Evolutionary conservation across 2,329 filamentous ascomycete species (phyloP), one percentile per base, ranked within the genome.

Genomic region (Canariomyces notabilis): DNA sequence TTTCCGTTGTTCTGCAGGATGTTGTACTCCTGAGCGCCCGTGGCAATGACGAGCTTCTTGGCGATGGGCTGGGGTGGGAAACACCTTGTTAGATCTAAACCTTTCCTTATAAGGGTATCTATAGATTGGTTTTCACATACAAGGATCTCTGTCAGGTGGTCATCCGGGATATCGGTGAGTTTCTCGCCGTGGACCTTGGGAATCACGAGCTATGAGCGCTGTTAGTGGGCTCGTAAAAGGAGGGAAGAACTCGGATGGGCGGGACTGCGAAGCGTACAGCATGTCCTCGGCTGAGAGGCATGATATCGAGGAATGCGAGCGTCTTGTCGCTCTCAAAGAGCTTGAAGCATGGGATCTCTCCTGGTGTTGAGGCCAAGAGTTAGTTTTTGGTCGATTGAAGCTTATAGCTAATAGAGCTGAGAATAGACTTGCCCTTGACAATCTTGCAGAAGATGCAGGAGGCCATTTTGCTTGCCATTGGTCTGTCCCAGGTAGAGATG

Each of bases 371-470:
- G 35, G 26, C 1, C 21, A 21, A 14, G 26, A 12, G 33, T 55
- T 49, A 56, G 35, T 16, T 32, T 31, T n/a, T 22, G 31, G 35
- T 29, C 33, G 42, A 20, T 39, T 23, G 15, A 14, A 26, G 23
- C 29, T 9, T 20, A 33, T n/a, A n/a, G n/a, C n/a, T n/a, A n/a
- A n/a, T n/a, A 16, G 18, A 22, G 20, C 21, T 40, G 11, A 12
- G 33, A 31, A 26, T 14, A 44, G 41, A 31, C 50, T 51, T 49
- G 40, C 91, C 91, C 79, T 95, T 94, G 74, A 98, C 85, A 65
- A 98, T 97, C 69, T 89, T 95, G 78, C 93, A 98, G 74, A 98
- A 98, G 64, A 97, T 89, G 67, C 93, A 98, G 53, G 55, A 75
- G 44, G 83, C 76, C 72, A 80, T 78, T 50, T 58, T 71, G 48